These are phyloP conservation scores for Euphorbia celastroides DNA, from an alignment of 441 rosid genomes.

Conservation along the genomic window DNA sequence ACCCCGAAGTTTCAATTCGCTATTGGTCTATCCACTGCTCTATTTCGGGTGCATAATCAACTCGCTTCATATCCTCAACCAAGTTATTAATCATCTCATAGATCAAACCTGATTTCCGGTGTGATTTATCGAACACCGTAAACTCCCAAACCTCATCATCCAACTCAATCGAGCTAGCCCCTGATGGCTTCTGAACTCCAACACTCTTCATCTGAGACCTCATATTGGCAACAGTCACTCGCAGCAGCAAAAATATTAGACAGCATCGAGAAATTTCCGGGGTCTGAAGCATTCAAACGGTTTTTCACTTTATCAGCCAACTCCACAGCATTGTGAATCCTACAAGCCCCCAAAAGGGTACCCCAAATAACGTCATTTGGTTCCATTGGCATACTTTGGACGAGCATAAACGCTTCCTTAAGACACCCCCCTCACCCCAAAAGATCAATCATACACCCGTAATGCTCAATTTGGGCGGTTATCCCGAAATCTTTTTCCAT, in stretches of 20 bases:
- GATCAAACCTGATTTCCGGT: slow-evolving; percentile 49
- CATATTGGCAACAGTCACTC: slow-evolving; percentile 61
- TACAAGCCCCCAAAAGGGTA: slow-evolving; percentile 72
- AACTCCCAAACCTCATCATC: slow-evolving; percentile 55
- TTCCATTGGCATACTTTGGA: slow-evolving; percentile 59
- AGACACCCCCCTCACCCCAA: slow-evolving; percentile 65
- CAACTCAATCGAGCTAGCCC: slow-evolving; percentile 62
- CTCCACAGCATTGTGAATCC: slow-evolving; percentile 47
- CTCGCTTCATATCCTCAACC: slow-evolving; percentile 33
- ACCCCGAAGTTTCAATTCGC: too few relatives aligned
- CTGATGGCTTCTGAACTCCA: slow-evolving; percentile 54
- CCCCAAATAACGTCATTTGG: slow-evolving; percentile 79
- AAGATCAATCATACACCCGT: slow-evolving; percentile 78
- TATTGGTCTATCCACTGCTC: slow-evolving; percentile 23
- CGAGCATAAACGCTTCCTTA: slow-evolving; percentile 57
- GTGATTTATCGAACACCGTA: slow-evolving; percentile 56
- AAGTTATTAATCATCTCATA: slow-evolving; percentile 50
- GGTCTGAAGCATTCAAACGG: slow-evolving; percentile 38
- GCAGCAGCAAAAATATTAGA: slow-evolving; percentile 70
- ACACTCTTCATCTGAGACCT: slow-evolving; percentile 56
- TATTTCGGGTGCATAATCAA: slow-evolving; percentile 11
- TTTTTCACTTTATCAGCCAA: slow-evolving; percentile 48
- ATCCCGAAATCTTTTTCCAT: slow-evolving; percentile 58
- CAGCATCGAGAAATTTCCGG: slow-evolving; percentile 53
- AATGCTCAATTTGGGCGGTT: slow-evolving; percentile 67